Base-by-base conservation (phyloP, 208 protist genomes). In the Crithidia thermophila region DNA sequence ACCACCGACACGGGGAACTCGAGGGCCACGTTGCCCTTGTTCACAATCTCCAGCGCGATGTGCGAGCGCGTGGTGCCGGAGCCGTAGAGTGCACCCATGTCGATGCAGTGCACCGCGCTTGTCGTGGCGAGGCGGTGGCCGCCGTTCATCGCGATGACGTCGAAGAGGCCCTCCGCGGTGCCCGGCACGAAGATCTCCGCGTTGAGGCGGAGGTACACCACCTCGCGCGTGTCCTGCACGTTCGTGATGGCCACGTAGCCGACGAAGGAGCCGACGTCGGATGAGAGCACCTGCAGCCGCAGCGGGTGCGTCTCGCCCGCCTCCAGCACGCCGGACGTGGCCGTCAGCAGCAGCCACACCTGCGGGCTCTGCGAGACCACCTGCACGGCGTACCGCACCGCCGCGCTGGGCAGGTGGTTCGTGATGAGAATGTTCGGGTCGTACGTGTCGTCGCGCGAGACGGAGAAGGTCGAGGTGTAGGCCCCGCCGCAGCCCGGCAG, bases 1-100 rank as follows among this genome's bases (percentile, higher is more conserved):
- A 93, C 80, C 18, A 96, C 90, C n/a, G 85, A 85, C 14, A 93
- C 71, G 14, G 88, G 84, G 56, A 96, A 96, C 79, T 96, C 88
- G 30, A 96, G 74, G 14, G 87, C 77, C 37, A 90, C 81, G 42
- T 39, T 79, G 21, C 81, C 70, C 37, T 80, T 76, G 70, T 96
- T 96, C 14, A 84, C 75, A 46, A 96, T 91, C 55, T 94, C 84
- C 8, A 94, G 56, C 21, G 86, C 82, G 21, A 93, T 82, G 69
- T 84, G 81, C 10, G 81, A 66, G 27, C 78, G 78, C 10, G 68
- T 67, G 4, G 86, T 75, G 37, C 77, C 70, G 13, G 82, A 71
- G n/a, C 91, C 91, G 65, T 91, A 88, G 16, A 94, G 57, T n/a
- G 84, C 74, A 0, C 91, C 91, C 80, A 96, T 63, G 31, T 78